Evolutionary conservation across 371 early-diverging fungal species (phyloP).

Genomic region (Syncephalis plumigaleata): DNA sequence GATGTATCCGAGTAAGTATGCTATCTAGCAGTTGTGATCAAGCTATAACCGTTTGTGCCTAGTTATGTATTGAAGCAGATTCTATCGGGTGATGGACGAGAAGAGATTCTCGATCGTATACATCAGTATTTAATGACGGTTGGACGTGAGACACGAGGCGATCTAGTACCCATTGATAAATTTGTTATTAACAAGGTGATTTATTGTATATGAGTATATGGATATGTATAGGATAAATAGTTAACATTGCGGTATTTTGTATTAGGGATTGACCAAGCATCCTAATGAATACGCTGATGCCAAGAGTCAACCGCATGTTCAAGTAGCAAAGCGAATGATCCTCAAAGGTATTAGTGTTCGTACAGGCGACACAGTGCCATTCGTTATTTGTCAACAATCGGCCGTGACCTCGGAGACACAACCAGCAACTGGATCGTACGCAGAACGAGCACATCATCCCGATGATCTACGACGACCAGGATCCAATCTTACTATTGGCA

Average conservation of each 20-base stretch:
- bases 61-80: constrained; percentile 63
- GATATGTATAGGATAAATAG: neutral
- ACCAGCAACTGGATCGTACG: constrained; percentile 28
- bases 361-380: constrained; percentile 91
- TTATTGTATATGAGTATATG: constrained; percentile 8
- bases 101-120: constrained; percentile 56
- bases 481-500: constrained; percentile 31
- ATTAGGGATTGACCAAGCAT: constrained; percentile 71
- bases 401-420: constrained; percentile 15
- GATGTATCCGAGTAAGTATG: constrained; percentile 47
- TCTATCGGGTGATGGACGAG: constrained; percentile 45
- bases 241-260: neutral
- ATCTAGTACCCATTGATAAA: constrained; percentile 55
- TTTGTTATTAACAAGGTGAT: constrained; percentile 93
- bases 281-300: constrained; percentile 87
- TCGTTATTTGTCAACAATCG: constrained; percentile 74
- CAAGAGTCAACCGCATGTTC: constrained; percentile 89
- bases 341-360: constrained; percentile 45
- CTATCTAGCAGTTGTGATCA: neutral
- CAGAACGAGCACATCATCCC: constrained; percentile 76
- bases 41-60: neutral
- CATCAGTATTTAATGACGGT: constrained; percentile 52
- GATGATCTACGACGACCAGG: constrained; percentile 55
- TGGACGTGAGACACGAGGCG: constrained; percentile 53
- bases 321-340: constrained; percentile 79